Base-by-base conservation (phyloP, 208 protist genomes). In the Crithidia fasciculata region DNA sequence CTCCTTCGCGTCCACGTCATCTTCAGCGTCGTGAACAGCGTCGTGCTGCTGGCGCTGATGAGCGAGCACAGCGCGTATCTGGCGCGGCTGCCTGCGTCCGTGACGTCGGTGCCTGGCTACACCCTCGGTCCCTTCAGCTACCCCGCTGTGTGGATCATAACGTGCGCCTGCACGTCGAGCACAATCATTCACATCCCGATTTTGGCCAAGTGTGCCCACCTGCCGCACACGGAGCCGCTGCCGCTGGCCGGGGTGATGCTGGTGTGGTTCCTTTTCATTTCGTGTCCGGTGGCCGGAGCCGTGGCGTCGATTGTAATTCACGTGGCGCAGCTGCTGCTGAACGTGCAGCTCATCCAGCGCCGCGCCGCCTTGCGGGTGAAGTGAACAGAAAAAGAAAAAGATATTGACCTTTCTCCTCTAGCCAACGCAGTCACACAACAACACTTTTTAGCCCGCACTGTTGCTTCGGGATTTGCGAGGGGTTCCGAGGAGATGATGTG, bases 181-280 rank as follows among this genome's bases (percentile, higher is more conserved):
- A 91, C 69, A 10, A 80, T 94, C 71, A 86, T 95, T 15, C 94
- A 97, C 79, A 86, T 93, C 36, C 74, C 89, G 18, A 95, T 97
- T 70, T 70, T 84, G 57, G 84, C 90, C 19, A 81, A 76, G n/a
- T 97, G 91, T 74, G 72, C 81, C n/a, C 58, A 56, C 49, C 65
- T 86, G 40, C 74, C 69, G 2, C 69, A 62, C 45, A 68, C 89
- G 4, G 67, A 84, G 57, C 75, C 72, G 39, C 52, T 86, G 37
- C 86, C 91, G 3, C 78, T 95, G 37, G 72, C 78, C 7, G 90
- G 89, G 10, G 37, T 95, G 39, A 61, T 93, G 69, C 78, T 94
- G 28, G 84, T 92, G 45, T 91, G 83, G 80, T 50, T 87, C n/a
- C 50, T 74, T 47, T 97, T 94, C 56, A 3, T 72, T 18, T 60